Conservation (phyloP, 805 yeast genomes). For the Scheffersomyces lignosus region DNA sequence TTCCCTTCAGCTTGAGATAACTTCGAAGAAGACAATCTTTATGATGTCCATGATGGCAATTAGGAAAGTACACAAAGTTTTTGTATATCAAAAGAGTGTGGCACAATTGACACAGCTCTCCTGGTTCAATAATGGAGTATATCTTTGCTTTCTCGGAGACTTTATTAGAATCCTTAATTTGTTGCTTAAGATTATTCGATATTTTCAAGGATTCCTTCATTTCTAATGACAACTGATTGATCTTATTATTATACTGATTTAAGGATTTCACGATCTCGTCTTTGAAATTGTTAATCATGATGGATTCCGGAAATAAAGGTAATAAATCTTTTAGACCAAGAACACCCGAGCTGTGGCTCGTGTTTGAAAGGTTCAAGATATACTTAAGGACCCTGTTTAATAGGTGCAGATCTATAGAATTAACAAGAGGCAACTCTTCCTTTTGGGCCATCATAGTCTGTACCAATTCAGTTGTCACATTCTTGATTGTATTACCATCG, state of each 20-base stretch:
- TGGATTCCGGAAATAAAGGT: conserved; percentile 81
- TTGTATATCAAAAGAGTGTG: conserved; percentile 66
- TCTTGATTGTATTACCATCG: conserved; percentile 7
- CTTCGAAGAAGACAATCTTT: conserved; percentile 77
- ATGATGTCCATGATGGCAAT: conserved; percentile 86
- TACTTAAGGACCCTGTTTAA: conserved; percentile 30
- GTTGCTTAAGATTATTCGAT: conserved; percentile 55
- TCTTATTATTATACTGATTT: conserved; percentile 66
- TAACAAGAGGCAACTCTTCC: conserved; percentile 4
- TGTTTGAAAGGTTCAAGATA: conserved; percentile 30
- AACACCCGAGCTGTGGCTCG: conserved; percentile 24
- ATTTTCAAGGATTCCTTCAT: conserved; percentile 73
- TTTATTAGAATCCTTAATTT: conserved; percentile 50
- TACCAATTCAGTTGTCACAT: conserved; percentile 12
- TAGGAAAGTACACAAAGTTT: conserved; percentile 77
- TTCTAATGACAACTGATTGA: conserved; percentile 65
- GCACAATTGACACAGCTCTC: conserved; percentile 79
- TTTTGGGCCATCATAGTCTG: conserved; percentile 5
- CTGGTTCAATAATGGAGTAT: conserved; percentile 73
- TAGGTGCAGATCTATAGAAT: conserved; percentile 8
- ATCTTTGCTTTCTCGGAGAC: conserved; percentile 35
- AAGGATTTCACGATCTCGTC: conserved; percentile 81
- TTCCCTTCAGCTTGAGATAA: conserved; percentile 58
- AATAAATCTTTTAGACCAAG: conserved; percentile 77
- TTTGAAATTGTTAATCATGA: conserved; percentile 78